phyloP scores from a whole-genome alignment of 2,329 filamentous ascomycete genomes.

The Microdochium bolleyi region DNA sequence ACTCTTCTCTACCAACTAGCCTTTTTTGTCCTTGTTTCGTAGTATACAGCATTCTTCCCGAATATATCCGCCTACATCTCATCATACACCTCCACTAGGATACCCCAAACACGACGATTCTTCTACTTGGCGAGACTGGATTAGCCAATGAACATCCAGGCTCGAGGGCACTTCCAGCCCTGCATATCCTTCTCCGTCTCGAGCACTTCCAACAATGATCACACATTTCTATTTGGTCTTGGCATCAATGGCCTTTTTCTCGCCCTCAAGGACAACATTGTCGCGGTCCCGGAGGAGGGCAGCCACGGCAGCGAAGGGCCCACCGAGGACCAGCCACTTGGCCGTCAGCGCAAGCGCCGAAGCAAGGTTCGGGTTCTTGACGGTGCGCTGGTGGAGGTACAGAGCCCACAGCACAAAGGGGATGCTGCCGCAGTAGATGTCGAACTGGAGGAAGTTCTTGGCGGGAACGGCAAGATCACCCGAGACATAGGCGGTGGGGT shows the following conservation, averaged over 20 bases:
- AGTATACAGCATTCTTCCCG: too few species aligned
- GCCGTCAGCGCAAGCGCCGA: not conserved
- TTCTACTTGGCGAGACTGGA: too few species aligned
- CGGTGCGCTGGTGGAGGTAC: not conserved
- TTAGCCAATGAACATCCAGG: not conserved
- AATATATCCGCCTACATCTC: too few species aligned
- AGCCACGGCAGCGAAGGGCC: not conserved
- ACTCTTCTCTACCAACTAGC: too few species aligned
- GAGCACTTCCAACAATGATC: not conserved
- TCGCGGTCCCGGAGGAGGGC: not conserved
- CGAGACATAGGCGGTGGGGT: not conserved
- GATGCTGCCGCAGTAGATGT: not conserved
- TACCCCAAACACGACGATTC: too few species aligned
- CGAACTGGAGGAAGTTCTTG: not conserved
- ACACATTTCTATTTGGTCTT: not conserved
- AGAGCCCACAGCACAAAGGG: conserved; percentile 1
- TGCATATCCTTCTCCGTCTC: too few species aligned
- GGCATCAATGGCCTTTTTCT: not conserved
- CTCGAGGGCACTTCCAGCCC: not conserved
- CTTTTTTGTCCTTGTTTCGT: too few species aligned
- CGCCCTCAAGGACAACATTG: not conserved
- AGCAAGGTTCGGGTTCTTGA: not conserved
- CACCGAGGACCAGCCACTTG: not conserved
- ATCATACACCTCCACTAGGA: too few species aligned
- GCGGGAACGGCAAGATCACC: not conserved